Evolutionary conservation across 148 eudicot genomes (phyloP).

Genomic region (Amaranthus hypochondriacus): DNA sequence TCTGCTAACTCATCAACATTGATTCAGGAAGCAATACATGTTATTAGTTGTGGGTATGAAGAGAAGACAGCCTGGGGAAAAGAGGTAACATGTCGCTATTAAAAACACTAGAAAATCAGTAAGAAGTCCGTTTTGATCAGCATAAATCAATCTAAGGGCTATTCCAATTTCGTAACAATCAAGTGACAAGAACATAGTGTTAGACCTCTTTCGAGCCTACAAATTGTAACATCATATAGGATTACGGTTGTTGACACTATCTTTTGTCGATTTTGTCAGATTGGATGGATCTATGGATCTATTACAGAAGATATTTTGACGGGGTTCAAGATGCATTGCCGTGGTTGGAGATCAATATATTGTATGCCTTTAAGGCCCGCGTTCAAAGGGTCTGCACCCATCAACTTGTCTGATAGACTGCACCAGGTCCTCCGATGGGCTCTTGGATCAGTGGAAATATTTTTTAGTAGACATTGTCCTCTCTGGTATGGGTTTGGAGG

Average conservation of each 20-base stretch:
- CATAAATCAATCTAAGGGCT: background rate
- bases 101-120: no score
- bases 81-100: slow-evolving; percentile 45
- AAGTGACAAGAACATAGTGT: no score
- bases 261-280: slow-evolving; percentile 38
- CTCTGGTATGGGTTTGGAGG: slow-evolving; percentile 98
- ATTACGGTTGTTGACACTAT: background rate
- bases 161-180: background rate
- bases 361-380: slow-evolving; percentile 98
- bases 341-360: slow-evolving; percentile 99
- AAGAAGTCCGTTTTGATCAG: no score
- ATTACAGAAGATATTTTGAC: slow-evolving; percentile 94
- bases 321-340: slow-evolving; percentile 98
- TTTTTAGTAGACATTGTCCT: slow-evolving; percentile 94
- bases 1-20: slow-evolving; percentile 75
- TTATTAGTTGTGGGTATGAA: slow-evolving; percentile 95
- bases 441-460: slow-evolving; percentile 91
- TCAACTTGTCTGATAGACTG: slow-evolving; percentile 90
- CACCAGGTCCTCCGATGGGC: slow-evolving; percentile 99
- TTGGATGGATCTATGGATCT: slow-evolving; percentile 99
- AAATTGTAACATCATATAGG: background rate
- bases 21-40: slow-evolving; percentile 95
- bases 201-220: no score
- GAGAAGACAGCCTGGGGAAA: slow-evolving; percentile 99
- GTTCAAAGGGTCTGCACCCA: slow-evolving; percentile 98